These are phyloP conservation scores for Aureobasidium sp. DNA, from an alignment of 2,329 filamentous ascomycete genomes.

Conservation along the genomic window DNA sequence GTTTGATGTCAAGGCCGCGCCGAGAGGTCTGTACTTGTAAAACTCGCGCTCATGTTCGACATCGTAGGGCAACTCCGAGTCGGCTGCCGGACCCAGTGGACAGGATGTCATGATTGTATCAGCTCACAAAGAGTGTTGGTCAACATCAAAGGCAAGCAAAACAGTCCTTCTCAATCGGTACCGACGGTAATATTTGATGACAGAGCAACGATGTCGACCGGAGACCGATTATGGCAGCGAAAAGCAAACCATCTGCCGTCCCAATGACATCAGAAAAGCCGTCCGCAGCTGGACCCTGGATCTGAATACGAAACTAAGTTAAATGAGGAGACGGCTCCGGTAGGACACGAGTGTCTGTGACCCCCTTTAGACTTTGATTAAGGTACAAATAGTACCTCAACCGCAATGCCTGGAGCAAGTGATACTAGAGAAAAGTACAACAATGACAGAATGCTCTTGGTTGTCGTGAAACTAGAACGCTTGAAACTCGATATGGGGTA, in stretches of 20 bases:
- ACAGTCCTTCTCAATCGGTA: not conserved
- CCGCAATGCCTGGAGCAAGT: too few relatives aligned
- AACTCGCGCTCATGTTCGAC: constrained; percentile 24
- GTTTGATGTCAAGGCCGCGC: constrained; percentile 12
- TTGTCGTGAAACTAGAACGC: not conserved
- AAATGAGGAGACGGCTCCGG: not conserved
- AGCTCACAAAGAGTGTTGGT: not conserved
- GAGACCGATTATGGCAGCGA: not conserved
- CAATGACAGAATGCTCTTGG: too few relatives aligned
- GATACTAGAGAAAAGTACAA: too few relatives aligned
- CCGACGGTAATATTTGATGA: not conserved
- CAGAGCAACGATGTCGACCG: not conserved
- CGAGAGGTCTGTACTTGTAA: constrained; percentile 19
- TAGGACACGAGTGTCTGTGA: too few relatives aligned
- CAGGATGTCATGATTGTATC: not conserved
- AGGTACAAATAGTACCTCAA: too few relatives aligned
- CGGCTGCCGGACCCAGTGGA: not conserved
- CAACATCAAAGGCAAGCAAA: not conserved
- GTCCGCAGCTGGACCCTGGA: not conserved
- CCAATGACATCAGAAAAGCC: not conserved
- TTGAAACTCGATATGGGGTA: not conserved
- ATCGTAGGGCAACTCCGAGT: constrained; percentile 15
- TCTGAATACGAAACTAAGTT: too few relatives aligned
- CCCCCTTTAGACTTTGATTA: too few relatives aligned
- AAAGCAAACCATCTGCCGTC: not conserved